Evolutionary conservation across 1,284 basidiomycete species (phyloP).

Genomic region (Bjerkandera adusta): DNA sequence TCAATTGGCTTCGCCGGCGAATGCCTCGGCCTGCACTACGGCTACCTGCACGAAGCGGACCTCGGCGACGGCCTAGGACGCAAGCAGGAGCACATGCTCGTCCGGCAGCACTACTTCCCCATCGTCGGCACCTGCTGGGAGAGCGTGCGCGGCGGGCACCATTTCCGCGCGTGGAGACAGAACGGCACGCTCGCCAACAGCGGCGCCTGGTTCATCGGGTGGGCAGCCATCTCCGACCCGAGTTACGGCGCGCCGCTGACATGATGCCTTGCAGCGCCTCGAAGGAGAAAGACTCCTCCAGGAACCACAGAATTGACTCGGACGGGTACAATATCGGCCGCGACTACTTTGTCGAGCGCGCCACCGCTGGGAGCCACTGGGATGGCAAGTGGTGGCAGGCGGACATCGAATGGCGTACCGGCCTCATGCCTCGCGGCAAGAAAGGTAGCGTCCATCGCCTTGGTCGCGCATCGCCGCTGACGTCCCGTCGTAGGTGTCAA

Average conservation of each 20-base stretch:
- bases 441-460: slow-evolving; percentile 43
- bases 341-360: slow-evolving; percentile 66
- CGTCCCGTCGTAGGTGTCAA: slow-evolving; percentile 55
- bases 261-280: slow-evolving; percentile 48
- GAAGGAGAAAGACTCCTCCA: slow-evolving; percentile 68
- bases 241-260: background rate
- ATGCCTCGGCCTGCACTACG: slow-evolving; percentile 45
- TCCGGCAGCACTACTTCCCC: slow-evolving; percentile 42
- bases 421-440: slow-evolving; percentile 61
- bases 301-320: slow-evolving; percentile 68
- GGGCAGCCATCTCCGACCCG: slow-evolving; percentile 13
- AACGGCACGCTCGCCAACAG: slow-evolving; percentile 41
- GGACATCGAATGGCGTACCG: slow-evolving; percentile 69
- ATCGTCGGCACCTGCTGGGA: slow-evolving; percentile 47
- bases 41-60: slow-evolving; percentile 42
- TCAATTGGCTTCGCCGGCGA: slow-evolving; percentile 68
- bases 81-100: slow-evolving; percentile 40
- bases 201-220: slow-evolving; percentile 49
- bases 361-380: slow-evolving; percentile 58
- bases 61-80: slow-evolving; percentile 44
- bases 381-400: slow-evolving; percentile 68
- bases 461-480: slow-evolving; percentile 9
- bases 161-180: slow-evolving; percentile 48
- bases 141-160: slow-evolving; percentile 44
- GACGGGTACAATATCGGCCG: slow-evolving; percentile 79